Percentiles rank a stretch among this genome's conserved stretches.
phyloP scores from a whole-genome alignment of 768 basidiomycete genomes.

The Termitomyces sp. region DNA sequence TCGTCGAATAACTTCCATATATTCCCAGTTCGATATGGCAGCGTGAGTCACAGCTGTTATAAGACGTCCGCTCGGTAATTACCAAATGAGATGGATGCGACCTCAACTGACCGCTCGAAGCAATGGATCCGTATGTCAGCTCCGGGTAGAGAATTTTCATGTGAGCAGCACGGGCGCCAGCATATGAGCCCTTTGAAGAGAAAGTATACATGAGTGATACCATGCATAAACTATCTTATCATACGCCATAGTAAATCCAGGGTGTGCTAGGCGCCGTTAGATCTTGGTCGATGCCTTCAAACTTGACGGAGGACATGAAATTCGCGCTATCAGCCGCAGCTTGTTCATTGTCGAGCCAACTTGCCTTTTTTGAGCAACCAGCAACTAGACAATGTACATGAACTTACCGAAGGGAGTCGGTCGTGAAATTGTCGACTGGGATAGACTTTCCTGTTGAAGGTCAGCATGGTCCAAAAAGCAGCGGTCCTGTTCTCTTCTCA shows the following conservation, averaged over 20 bases:
- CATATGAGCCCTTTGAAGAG: constrained; percentile 70
- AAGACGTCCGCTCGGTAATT: neutral
- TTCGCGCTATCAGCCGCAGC: constrained; percentile 87
- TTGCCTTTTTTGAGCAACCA: constrained; percentile 19
- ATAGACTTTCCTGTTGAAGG: constrained; percentile 55
- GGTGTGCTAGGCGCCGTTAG: constrained; percentile 68
- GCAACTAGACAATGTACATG: neutral
- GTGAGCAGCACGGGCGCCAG: constrained; percentile 89
- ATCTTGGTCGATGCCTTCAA: constrained; percentile 64
- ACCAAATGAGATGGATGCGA: neutral
- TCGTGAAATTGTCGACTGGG: constrained; percentile 71
- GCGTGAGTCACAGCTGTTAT: constrained; percentile 79
- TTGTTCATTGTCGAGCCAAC: constrained; percentile 88
- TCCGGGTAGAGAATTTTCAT: constrained; percentile 86
- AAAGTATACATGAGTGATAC: constrained; percentile 1
- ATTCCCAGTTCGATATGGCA: constrained; percentile 76
- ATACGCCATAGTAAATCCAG: constrained; percentile 92
- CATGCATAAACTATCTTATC: constrained; percentile 14
- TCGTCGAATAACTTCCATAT: constrained; percentile 75
- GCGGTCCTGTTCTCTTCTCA: constrained; percentile 12
- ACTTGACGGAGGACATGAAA: constrained; percentile 80
- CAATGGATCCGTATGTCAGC: constrained; percentile 85
- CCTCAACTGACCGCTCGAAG: constrained; percentile 62
- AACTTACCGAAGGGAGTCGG: constrained; percentile 69
- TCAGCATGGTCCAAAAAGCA: constrained; percentile 8